These are phyloP conservation scores for Phialophora expanda DNA, from an alignment of 2,329 filamentous ascomycete species.

Conservation along the genomic window DNA sequence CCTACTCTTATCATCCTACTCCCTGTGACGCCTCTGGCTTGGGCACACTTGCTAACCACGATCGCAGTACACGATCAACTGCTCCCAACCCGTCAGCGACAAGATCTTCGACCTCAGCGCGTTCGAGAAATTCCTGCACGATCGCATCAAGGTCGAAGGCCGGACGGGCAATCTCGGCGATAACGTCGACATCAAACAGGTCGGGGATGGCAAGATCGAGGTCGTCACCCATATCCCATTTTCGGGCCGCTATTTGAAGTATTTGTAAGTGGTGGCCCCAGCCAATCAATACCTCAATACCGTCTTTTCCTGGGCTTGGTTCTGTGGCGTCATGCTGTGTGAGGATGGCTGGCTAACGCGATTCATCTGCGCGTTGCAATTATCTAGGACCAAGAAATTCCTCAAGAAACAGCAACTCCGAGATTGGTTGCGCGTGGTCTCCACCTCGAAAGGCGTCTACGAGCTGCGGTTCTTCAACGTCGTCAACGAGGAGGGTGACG, in stretches of 20 bases:
- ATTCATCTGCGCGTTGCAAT: not conserved
- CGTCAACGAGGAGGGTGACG: conserved; percentile 95
- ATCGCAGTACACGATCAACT: conserved; percentile 96
- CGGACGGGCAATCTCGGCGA: conserved; percentile 98
- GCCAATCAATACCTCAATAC: too few species aligned
- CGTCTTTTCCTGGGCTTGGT: not conserved
- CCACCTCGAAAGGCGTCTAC: conserved; percentile 97
- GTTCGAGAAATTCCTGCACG: conserved; percentile 99
- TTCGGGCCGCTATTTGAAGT: conserved; percentile 99
- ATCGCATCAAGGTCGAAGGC: conserved; percentile 99
- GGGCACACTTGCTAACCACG: not conserved
- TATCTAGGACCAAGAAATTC: conserved; percentile 96
- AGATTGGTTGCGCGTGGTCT: conserved; percentile 99
- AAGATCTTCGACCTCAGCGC: conserved; percentile 99
- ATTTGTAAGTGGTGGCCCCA: conserved; percentile 72
- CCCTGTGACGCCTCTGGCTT: conserved; percentile 6
- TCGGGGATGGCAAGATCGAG: conserved; percentile 97
- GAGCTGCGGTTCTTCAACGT: conserved; percentile 99
- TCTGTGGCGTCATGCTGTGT: conserved; percentile 1
- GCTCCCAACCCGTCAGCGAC: conserved; percentile 95
- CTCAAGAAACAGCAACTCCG: conserved; percentile 99
- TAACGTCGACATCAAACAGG: conserved; percentile 84
- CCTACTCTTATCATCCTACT: not conserved
- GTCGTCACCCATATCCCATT: conserved; percentile 97
- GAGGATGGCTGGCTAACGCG: not conserved